Evolutionary conservation across 495 filamentous ascomycete genomes (phyloP).

Genomic region (Penicillium atrosanguineum): DNA sequence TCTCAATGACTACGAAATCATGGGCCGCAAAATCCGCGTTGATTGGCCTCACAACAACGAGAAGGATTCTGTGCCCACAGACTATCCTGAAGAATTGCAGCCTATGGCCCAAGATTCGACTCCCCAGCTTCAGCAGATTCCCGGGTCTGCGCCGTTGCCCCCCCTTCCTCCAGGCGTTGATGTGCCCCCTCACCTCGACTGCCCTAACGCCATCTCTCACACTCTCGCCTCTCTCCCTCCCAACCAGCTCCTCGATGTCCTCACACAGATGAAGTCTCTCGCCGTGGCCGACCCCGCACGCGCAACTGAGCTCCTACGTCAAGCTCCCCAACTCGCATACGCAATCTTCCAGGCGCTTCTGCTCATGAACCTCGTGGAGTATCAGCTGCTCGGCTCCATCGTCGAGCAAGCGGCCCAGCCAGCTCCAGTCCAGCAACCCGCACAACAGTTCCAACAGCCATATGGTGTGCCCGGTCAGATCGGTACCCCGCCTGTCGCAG

Average conservation of each 20-base stretch:
- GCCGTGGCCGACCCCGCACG: conserved; percentile 75
- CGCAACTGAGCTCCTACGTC: conserved; percentile 80
- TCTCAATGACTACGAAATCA: conserved; percentile 92
- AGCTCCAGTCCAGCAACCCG: conserved; percentile 29
- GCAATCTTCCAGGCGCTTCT: conserved; percentile 95
- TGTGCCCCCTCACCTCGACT: conserved; percentile 73
- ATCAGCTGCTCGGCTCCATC: conserved; percentile 52
- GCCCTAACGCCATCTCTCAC: conserved; percentile 85
- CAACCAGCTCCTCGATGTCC: conserved; percentile 87
- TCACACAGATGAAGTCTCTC: conserved; percentile 91
- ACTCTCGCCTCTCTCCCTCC: conserved; percentile 83
- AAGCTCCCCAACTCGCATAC: conserved; percentile 91
- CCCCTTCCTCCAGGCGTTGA: conserved; percentile 82
- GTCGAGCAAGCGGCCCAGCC: conserved; percentile 53
- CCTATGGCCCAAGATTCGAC: conserved; percentile 20
- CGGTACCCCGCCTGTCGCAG: conserved; percentile 58
- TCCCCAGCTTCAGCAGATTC: conserved; percentile 24
- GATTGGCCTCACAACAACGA: conserved; percentile 92
- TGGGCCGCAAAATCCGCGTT: conserved; percentile 90
- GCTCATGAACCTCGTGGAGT: conserved; percentile 87
- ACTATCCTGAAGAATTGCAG: conserved; percentile 42
- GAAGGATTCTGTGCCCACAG: conserved; percentile 63
- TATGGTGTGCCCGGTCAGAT: conserved; percentile 41
- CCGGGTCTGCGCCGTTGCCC: conserved; percentile 54
- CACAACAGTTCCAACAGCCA: conserved; percentile 36